These are phyloP conservation scores for Calocybe indica DNA, from an alignment of 768 basidiomycete genomes.

Conservation along the genomic window DNA sequence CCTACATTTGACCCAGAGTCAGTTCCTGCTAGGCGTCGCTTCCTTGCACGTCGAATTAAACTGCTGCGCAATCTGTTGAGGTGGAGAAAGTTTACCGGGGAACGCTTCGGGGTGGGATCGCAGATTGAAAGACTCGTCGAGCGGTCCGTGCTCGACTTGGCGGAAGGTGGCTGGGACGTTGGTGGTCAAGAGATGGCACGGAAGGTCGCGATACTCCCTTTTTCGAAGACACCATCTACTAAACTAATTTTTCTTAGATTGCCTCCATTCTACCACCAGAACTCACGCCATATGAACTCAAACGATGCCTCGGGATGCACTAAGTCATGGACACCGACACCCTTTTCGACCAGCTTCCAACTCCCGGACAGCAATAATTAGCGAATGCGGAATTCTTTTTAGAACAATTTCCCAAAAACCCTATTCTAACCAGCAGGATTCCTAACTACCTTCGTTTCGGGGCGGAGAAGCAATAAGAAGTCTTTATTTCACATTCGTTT, in stretches of 20 bases:
- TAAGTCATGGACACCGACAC: not conserved
- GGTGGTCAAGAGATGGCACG: constrained; percentile 65
- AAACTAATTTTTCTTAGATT: constrained; percentile 19
- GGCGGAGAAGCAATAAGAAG: too few relatives aligned
- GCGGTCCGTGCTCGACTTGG: constrained; percentile 55
- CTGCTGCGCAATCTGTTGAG: constrained; percentile 65
- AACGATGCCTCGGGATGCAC: constrained; percentile 13
- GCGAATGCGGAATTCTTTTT: not conserved
- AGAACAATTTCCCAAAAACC: not conserved
- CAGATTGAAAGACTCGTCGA: constrained; percentile 53
- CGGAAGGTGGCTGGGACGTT: constrained; percentile 80
- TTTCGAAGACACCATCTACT: not conserved
- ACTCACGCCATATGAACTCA: constrained; percentile 20
- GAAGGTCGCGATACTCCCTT: constrained; percentile 38
- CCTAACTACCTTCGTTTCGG: too few relatives aligned
- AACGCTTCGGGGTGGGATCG: constrained; percentile 47
- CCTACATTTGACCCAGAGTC: constrained; percentile 72
- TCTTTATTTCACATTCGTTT: not conserved
- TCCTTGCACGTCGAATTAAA: constrained; percentile 62
- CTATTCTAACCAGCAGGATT: too few relatives aligned
- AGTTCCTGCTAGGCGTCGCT: constrained; percentile 64
- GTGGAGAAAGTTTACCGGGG: constrained; percentile 72
- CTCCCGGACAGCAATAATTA: not conserved
- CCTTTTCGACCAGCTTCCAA: too few relatives aligned
- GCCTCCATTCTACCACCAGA: constrained; percentile 29